Evolutionary conservation across 208 protist genomes (phyloP), one percentile per base, ranked within the genome.

Genomic region (Novymonas esmeraldas): DNA sequence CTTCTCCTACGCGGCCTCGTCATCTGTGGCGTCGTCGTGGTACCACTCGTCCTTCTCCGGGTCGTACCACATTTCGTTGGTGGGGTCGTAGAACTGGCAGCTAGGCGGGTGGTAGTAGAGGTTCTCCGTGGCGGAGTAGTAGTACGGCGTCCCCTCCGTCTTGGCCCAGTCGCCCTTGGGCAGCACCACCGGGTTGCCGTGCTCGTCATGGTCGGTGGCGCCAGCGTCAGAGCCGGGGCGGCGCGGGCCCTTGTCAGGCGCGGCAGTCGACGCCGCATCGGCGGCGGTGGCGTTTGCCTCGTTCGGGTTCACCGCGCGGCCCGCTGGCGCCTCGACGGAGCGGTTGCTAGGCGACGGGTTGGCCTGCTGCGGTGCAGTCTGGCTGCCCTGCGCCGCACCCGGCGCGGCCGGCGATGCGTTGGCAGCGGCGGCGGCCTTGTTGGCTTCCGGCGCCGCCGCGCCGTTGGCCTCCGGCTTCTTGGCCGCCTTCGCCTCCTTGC

Each of bases 61-160:
- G 66, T 93, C 90, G 56, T 92, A 95, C 90, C 90, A 95, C 87
- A 95, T 93, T 73, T 89, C 81, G 72, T 92, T 93, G 18, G 85
- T 92, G 0, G 90, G 90, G 64, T 95, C 90, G 55, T 92, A 95
- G 76, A 93, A 95, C 76, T 95, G 90, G 59, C 84, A 87, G 70
- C 87, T 93, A 85, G 90, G 84, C 49, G 90, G 87, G 78, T 93
- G 87, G 77, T 90, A 95, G 79, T 93, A 95, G 14, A 95, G 69
- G 61, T 95, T 95, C 64, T 95, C 90, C 49, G 65, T 80, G 33
- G 75, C 78, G 10, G 82, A 93, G 81, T 93, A 95, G 79, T 93
- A 95, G 73, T 92, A 95, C 0, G 84, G 83, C n/a, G 90, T 93
- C 31, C 83, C 85, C 75, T 92, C 84, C 54, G 90, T 89, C 67